Percentiles rank a stretch among this genome's conserved stretches.
These are phyloP conservation scores for Spergularia marina DNA, from an alignment of 148 eudicot genomes.

Conservation along the genomic window DNA sequence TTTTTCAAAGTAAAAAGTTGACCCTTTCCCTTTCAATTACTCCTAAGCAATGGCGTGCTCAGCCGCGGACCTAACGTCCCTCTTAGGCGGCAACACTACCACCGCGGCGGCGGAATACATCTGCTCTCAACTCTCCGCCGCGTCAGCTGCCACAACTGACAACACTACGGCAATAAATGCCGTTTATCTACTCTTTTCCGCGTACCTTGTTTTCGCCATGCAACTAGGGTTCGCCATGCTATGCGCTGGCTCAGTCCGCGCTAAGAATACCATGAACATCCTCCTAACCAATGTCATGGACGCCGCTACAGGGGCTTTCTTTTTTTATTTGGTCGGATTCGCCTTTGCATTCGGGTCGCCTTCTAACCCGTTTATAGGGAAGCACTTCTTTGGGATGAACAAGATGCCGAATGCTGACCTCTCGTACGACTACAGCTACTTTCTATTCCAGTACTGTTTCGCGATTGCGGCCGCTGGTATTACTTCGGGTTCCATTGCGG, in stretches of 20 bases:
- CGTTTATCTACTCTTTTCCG: constrained; percentile 38
- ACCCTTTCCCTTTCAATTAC: neutral
- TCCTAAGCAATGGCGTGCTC: constrained; percentile 19
- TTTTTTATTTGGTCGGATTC: constrained; percentile 35
- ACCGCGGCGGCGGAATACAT: constrained; percentile 12
- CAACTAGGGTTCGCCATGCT: constrained; percentile 46
- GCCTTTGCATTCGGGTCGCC: constrained; percentile 39
- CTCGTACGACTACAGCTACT: constrained; percentile 20
- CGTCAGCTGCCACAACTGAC: constrained; percentile 14
- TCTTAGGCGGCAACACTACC: neutral
- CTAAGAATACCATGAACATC: constrained; percentile 33
- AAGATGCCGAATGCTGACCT: neutral
- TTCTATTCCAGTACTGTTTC: constrained; percentile 26
- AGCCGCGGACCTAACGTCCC: neutral
- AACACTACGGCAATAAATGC: constrained; percentile 26
- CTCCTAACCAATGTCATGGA: constrained; percentile 43
- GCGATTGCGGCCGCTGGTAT: constrained; percentile 26
- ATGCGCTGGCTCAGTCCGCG: constrained; percentile 42
- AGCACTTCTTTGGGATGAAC: constrained; percentile 28
- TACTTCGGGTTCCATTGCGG: constrained; percentile 26
- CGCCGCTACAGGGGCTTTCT: constrained; percentile 37
- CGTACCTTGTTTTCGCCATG: constrained; percentile 43
- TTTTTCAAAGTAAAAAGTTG: too few species aligned
- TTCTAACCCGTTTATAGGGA: constrained; percentile 37
- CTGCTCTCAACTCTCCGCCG: constrained; percentile 12